Evolutionary conservation across 768 basidiomycete species (phyloP).

Genomic region (Gyrodon lividus): DNA sequence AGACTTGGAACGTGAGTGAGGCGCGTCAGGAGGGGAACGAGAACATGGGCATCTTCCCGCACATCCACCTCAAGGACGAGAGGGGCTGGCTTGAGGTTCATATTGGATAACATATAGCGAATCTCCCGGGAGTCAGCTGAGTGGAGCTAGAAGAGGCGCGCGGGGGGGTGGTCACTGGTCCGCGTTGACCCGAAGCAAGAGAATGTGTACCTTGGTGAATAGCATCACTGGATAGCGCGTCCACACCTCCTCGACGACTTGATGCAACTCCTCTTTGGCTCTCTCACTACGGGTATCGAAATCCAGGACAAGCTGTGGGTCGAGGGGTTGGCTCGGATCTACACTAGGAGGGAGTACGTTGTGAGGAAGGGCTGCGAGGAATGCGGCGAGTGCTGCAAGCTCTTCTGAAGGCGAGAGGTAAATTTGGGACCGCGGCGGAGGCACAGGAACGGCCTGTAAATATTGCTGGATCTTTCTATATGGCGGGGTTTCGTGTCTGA

Average conservation of each 20-base stretch:
- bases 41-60: constrained; percentile 65
- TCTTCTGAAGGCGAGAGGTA: constrained; percentile 56
- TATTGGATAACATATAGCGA: constrained; percentile 52
- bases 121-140: constrained; percentile 67
- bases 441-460: constrained; percentile 12
- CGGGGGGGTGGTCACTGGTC: constrained; percentile 8
- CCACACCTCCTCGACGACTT: constrained; percentile 69
- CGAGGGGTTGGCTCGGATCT: constrained; percentile 63
- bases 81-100: constrained; percentile 61
- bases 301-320: constrained; percentile 79
- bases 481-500: constrained; percentile 21
- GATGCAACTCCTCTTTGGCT: constrained; percentile 58
- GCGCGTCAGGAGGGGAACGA: constrained; percentile 60
- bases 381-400: constrained; percentile 71
- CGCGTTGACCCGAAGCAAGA: constrained; percentile 7
- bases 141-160: constrained; percentile 43
- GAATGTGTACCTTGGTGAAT: constrained; percentile 59
- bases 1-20: constrained; percentile 54
- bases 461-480: constrained; percentile 10
- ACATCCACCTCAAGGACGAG: constrained; percentile 71
- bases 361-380: constrained; percentile 70
- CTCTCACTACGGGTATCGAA: constrained; percentile 72
- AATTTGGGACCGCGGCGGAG: constrained; percentile 38
- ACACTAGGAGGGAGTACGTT: constrained; percentile 70
- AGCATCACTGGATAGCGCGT: constrained; percentile 69